Base-by-base conservation (phyloP, 2,329 filamentous ascomycete species). In the Huntiella omanensis region DNA sequence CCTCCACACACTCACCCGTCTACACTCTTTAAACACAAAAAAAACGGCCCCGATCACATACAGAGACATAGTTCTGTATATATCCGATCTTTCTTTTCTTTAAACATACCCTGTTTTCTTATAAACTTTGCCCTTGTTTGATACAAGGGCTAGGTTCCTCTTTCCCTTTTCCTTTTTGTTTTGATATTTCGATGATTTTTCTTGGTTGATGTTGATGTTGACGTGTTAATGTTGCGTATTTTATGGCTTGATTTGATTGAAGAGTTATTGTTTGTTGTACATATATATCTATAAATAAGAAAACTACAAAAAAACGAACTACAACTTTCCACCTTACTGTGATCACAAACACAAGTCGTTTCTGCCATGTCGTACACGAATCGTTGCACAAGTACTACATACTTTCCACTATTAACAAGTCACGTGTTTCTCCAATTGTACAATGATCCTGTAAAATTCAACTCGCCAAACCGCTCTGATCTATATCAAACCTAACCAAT, bases 141-240 rank as follows among this genome's bases (percentile, higher is more conserved):
- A 37, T 28, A 28, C 15, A 35, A 45, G 36, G 42, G 16, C 36
- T 38, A 13, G 1, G 22, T 34, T 33, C n/a, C 17, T 12, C 32
- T 38, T 32, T 32, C 32, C 16, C 41, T 43, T 43, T 34, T 49
- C 16, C 13, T 40, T 40, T 39, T 35, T 4, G 2, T 32, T 43
- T 5, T 32, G 28, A 28, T 38, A 19, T 45, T 39, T 4, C n/a
- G 43, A 34, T 39, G 8, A 45, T 34, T n/a, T 33, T 28, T 28
- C 28, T 17, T 37, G 16, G 16, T 28, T 8, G 48, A 17, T 37
- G 16, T 28, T 8, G 48, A 17, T 37, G 22, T 47, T 43, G 22
- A 41, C 28, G 16, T 17, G 22, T 28, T 28, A 28, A 28, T 28
- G 22, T 28, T 28, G 22, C 22, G 22, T 28, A 28, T 28, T 28